Conservation (phyloP, 805 yeast genomes). For the Starmerella ratchasimensis region DNA sequence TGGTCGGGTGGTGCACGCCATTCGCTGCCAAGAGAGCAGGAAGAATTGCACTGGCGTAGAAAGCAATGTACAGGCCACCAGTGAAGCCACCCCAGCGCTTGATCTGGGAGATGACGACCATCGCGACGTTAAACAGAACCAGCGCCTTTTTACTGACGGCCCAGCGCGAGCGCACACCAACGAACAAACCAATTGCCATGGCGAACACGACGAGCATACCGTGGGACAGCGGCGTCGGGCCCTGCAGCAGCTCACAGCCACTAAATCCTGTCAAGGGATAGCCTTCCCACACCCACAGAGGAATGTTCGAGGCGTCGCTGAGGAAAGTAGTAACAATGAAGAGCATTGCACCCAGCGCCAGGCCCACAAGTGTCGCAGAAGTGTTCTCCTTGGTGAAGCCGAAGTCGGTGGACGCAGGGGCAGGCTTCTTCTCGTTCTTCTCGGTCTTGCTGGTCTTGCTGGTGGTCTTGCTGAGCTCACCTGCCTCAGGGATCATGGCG, state of each 20-base stretch:
- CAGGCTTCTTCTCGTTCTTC: neutral
- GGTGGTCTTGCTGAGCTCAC: neutral
- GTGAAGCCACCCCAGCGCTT: conserved; percentile 59
- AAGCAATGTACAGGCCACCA: conserved; percentile 54
- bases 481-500: conserved; percentile 14
- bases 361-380: conserved; percentile 30
- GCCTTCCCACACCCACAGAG: conserved; percentile 96
- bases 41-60: conserved; percentile 48
- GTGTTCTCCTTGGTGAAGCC: neutral
- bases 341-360: conserved; percentile 65
- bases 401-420: no score
- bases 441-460: neutral
- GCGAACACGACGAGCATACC: conserved; percentile 50
- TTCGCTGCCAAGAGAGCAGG: conserved; percentile 49
- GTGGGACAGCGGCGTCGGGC: conserved; percentile 80
- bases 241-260: no score
- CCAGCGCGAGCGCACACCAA: conserved; percentile 29
- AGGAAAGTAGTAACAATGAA: conserved; percentile 62
- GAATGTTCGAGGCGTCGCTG: conserved; percentile 72
- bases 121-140: conserved; percentile 36
- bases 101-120: conserved; percentile 36
- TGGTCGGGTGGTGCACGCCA: conserved; percentile 42
- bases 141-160: conserved; percentile 28
- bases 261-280: no score
- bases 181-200: conserved; percentile 43